These are phyloP conservation scores for Alloteropsis angusta DNA, from an alignment of 202 grass and related monocot species.

Conservation along the genomic window DNA sequence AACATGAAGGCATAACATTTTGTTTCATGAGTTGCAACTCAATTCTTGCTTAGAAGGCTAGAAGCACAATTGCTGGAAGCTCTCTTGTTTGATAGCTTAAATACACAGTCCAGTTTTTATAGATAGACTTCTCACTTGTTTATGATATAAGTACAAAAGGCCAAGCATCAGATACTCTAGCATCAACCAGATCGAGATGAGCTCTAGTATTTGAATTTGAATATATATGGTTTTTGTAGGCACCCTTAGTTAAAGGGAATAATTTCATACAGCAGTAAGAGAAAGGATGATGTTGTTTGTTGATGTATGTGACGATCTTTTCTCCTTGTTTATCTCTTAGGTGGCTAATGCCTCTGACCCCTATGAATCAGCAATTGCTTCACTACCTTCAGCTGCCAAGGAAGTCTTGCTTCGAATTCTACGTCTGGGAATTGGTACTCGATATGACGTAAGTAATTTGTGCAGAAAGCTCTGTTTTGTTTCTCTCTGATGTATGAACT, in stretches of 20 bases:
- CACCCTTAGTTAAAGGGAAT: background rate
- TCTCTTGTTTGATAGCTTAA: background rate
- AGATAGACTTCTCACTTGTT: background rate
- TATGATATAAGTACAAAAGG: background rate
- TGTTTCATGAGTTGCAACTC: background rate
- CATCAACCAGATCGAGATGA: background rate
- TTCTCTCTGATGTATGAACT: background rate
- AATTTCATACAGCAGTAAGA: slow-evolving; percentile 21
- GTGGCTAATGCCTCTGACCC: slow-evolving; percentile 34
- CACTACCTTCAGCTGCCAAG: slow-evolving; percentile 56
- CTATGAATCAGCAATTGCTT: slow-evolving; percentile 70
- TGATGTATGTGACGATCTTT: slow-evolving; percentile 1
- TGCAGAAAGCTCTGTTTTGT: background rate
- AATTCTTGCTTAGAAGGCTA: background rate
- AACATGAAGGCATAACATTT: background rate
- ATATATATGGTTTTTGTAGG: background rate
- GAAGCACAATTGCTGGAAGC: background rate
- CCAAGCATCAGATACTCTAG: background rate
- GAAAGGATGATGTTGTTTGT: background rate
- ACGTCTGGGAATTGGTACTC: slow-evolving; percentile 63
- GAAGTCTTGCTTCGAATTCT: slow-evolving; percentile 59
- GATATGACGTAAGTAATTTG: slow-evolving; percentile 51
- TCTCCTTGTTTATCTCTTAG: slow-evolving; percentile 30
- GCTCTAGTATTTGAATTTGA: slow-evolving; percentile 1
- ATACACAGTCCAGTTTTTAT: background rate